Evolutionary conservation across 75 land plant genomes (phyloP).

Genomic region (Selaginella moellendorffii): DNA sequence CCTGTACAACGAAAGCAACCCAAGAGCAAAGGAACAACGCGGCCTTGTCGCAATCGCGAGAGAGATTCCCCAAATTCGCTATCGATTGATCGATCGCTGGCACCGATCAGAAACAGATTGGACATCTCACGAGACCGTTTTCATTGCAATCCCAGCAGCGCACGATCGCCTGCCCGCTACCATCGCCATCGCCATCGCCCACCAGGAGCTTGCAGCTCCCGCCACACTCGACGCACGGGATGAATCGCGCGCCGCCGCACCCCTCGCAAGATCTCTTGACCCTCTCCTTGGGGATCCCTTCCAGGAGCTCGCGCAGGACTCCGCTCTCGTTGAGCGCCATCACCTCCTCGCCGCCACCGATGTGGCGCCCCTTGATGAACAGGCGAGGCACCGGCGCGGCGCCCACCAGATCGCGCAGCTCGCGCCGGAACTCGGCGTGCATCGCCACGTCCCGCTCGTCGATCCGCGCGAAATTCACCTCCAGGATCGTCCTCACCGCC

Average conservation of each 20-base stretch:
- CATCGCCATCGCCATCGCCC: too few species aligned
- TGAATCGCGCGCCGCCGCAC: constrained; percentile 47
- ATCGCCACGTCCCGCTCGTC: constrained; percentile 62
- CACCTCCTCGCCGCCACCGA: constrained; percentile 71
- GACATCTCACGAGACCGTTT: constrained; percentile 51
- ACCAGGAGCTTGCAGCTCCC: constrained; percentile 60
- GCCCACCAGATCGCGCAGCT: constrained; percentile 38
- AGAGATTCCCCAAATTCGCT: too few species aligned
- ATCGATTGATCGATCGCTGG: too few species aligned
- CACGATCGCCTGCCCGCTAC: constrained; percentile 20
- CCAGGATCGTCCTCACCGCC: constrained; percentile 28
- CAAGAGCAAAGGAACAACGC: too few species aligned
- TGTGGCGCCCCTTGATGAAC: constrained; percentile 58
- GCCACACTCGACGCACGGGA: constrained; percentile 45
- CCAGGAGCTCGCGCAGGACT: constrained; percentile 28
- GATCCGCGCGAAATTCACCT: constrained; percentile 25
- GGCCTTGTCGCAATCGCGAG: too few species aligned
- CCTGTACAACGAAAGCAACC: too few species aligned
- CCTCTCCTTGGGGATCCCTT: constrained; percentile 27
- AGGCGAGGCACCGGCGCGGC: constrained; percentile 42
- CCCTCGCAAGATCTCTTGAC: constrained; percentile 24
- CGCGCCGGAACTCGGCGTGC: constrained; percentile 50
- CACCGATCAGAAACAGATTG: constrained; percentile 27
- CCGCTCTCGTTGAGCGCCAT: constrained; percentile 54
- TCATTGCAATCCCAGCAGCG: constrained; percentile 48